Base-by-base conservation (phyloP, 495 filamentous ascomycete species). In the Gamarada debralockiae region DNA sequence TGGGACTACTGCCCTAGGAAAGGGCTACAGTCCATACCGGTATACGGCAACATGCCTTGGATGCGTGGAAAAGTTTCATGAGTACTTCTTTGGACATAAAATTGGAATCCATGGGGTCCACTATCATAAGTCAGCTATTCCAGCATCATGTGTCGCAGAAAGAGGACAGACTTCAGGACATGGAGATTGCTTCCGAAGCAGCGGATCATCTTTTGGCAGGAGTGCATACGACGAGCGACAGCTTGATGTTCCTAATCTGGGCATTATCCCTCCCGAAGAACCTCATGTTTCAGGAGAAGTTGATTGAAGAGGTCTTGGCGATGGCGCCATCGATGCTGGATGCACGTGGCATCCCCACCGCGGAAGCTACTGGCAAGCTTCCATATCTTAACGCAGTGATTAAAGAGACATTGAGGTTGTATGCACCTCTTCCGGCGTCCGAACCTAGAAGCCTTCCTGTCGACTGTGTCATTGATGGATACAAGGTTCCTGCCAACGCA, bases 161-260 rank as follows among this genome's bases (percentile, higher is more conserved):
- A 36, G 24, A 46, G 14, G 25, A 34, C n/a, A 40, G 52, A 15
- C 22, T 59, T 1, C 24, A 18, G 8, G 60, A 71, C 23, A 63
- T 80, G 1, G 70, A 68, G 8, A 65, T 85, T 21, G 83, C 84
- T 0, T 83, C 78, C 8, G 87, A 91, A 66, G 51, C 47, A 24
- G 57, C 57, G 0, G 57, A 59, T 34, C 57, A 92, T 51, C 69
- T 88, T 15, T 75, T 82, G 1, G 88, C 87, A 1, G 88, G 87
- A 17, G 86, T 90, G 56, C 89, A 92, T 63, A 92, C 87, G 0
- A 81, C 82, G 14, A 85, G 81, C 21, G 80, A 91, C n/a, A 77
- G 79, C 0, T 69, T 95, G 12, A 87, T 85, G 13, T 95, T 90
- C 52, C 62, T 87, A 0, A 68, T 82, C 37, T 85, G 84, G 73